These are phyloP conservation scores for Leavenworthia alabamica DNA, from an alignment of 345 rosid species.

Conservation along the genomic window DNA sequence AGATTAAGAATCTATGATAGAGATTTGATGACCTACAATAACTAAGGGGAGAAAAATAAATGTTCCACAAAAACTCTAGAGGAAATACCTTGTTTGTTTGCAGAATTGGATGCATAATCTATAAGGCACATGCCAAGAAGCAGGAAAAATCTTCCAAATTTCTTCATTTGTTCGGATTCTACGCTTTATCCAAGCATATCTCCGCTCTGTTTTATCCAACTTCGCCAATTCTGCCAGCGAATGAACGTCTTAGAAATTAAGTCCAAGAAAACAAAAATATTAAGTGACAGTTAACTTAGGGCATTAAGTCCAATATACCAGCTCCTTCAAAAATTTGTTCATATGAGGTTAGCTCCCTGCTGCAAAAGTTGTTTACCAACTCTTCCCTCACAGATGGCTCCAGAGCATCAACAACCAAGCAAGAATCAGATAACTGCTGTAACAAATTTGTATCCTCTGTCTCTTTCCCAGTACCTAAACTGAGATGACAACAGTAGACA, in stretches of 20 bases:
- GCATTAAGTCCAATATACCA: constrained; percentile 47
- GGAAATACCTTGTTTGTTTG: constrained; percentile 75
- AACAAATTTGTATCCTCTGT: constrained; percentile 77
- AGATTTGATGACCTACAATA: not conserved
- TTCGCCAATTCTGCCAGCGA: constrained; percentile 70
- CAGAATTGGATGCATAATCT: constrained; percentile 92
- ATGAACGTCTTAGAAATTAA: not conserved
- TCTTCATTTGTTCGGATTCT: constrained; percentile 94
- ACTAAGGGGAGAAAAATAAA: not conserved
- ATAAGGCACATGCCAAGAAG: constrained; percentile 95
- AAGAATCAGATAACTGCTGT: constrained; percentile 89
- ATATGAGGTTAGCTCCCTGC: constrained; percentile 93
- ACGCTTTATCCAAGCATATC: constrained; percentile 98
- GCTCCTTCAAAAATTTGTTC: constrained; percentile 99
- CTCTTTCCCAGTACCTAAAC: constrained; percentile 98
- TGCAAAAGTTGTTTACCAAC: constrained; percentile 95
- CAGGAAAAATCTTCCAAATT: constrained; percentile 93
- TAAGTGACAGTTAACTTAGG: constrained; percentile 12
- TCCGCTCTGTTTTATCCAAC: constrained; percentile 89
- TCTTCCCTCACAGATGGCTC: constrained; percentile 99
- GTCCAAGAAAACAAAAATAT: constrained; percentile 1
- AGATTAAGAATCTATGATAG: not conserved
- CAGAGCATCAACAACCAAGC: constrained; percentile 94
- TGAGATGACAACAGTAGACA: constrained; percentile 37
- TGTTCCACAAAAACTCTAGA: not conserved